phyloP scores from a whole-genome alignment of 169 alveolate genomes.

The Theileria parva region DNA sequence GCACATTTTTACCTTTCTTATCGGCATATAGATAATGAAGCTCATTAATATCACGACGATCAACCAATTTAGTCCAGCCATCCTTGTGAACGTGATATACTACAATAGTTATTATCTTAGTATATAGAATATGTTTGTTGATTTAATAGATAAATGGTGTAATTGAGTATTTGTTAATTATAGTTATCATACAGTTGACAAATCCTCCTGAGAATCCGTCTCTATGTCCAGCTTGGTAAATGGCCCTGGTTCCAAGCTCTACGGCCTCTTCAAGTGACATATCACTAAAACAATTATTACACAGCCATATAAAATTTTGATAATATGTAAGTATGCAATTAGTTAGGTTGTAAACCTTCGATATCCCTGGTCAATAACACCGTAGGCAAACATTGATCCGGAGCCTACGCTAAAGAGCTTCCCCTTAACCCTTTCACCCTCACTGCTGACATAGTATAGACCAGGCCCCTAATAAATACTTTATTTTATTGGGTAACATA shows the following conservation, averaged over 20 bases:
- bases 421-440: slow-evolving; percentile 91
- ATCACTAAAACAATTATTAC: slow-evolving; percentile 67
- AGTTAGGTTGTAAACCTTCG: slow-evolving; percentile 62
- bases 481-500: slow-evolving; percentile 9
- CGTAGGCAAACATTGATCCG: slow-evolving; percentile 98
- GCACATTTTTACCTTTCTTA: slow-evolving; percentile 54
- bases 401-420: slow-evolving; percentile 93
- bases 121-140: not conserved
- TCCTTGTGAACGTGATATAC: slow-evolving; percentile 93
- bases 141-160: not conserved
- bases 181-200: slow-evolving; percentile 69
- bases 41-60: slow-evolving; percentile 88
- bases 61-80: slow-evolving; percentile 91
- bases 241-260: slow-evolving; percentile 96
- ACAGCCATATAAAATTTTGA: not conserved
- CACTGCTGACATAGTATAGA: slow-evolving; percentile 91
- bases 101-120: slow-evolving; percentile 41
- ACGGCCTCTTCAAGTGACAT: slow-evolving; percentile 95
- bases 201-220: slow-evolving; percentile 99
- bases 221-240: slow-evolving; percentile 97
- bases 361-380: slow-evolving; percentile 94
- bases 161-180: no score
- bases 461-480: slow-evolving; percentile 81
- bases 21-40: slow-evolving; percentile 86
- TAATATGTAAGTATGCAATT: not conserved